These are phyloP conservation scores for Ettlia oleoabundans DNA, from an alignment of 139 green algal species.

Conservation along the genomic window DNA sequence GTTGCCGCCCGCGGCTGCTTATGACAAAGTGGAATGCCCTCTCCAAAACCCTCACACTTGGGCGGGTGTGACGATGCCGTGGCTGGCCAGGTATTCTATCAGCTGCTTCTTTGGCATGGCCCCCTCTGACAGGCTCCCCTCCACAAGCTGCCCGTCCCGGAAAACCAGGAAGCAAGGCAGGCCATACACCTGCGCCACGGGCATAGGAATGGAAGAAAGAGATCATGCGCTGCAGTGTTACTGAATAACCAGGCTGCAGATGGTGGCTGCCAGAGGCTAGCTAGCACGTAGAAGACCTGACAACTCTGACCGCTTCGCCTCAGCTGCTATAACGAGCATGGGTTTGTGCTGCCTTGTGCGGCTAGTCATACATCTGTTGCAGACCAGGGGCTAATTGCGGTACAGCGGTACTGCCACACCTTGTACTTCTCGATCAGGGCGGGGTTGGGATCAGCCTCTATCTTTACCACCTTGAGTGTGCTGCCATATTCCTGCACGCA, in stretches of 20 bases:
- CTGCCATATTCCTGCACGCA: conserved; percentile 67
- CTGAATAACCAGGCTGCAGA: too few species aligned
- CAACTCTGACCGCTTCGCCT: too few species aligned
- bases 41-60: not conserved
- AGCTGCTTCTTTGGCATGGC: conserved; percentile 84
- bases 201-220: not conserved
- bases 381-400: too few species aligned
- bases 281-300: too few species aligned
- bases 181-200: conserved; percentile 84
- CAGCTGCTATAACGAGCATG: too few species aligned
- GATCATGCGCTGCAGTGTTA: too few species aligned
- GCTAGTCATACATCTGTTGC: too few species aligned
- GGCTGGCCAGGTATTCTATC: conserved; percentile 65
- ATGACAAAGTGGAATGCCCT: too few species aligned
- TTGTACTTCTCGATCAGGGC: conserved; percentile 86
- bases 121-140: conserved; percentile 85
- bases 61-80: not conserved
- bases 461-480: conserved; percentile 93
- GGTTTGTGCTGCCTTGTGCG: too few species aligned
- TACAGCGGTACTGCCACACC: conserved; percentile 3
- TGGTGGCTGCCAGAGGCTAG: too few species aligned
- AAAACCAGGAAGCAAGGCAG: conserved; percentile 94
- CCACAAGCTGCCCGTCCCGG: conserved; percentile 83
- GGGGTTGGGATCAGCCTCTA: conserved; percentile 88
- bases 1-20: too few species aligned